phyloP scores from a whole-genome alignment of 768 basidiomycete genomes.

The Xanthoconium purpureum region DNA sequence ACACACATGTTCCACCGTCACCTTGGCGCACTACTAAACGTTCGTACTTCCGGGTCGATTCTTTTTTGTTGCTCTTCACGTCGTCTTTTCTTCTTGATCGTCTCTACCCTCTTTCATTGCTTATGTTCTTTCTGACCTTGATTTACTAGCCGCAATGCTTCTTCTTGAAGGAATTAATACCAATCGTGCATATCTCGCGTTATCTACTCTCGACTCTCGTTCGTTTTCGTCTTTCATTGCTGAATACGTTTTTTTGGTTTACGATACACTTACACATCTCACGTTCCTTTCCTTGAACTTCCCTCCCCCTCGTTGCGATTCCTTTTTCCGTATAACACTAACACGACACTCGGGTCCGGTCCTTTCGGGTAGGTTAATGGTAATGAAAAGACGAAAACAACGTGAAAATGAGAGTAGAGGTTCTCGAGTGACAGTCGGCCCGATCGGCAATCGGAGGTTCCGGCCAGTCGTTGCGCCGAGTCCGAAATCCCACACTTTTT shows the following conservation, averaged over 20 bases:
- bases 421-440: not conserved
- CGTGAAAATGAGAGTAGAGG: not conserved
- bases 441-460: not conserved
- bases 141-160: not conserved
- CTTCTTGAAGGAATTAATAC: slow-evolving; percentile 19
- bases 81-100: not conserved
- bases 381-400: slow-evolving; percentile 4
- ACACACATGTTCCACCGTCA: slow-evolving; percentile 1
- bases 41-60: slow-evolving; percentile 7
- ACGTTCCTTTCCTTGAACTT: not conserved
- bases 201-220: not conserved
- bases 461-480: not conserved
- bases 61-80: not conserved
- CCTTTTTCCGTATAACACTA: slow-evolving; percentile 1
- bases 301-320: not conserved
- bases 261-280: not conserved
- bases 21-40: slow-evolving; percentile 10
- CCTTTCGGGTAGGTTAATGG: slow-evolving; percentile 1
- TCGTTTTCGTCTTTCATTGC: not conserved
- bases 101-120: not conserved
- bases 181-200: slow-evolving; percentile 6
- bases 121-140: not conserved
- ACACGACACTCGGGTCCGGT: not conserved
- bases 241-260: not conserved
- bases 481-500: too few species aligned